These are phyloP conservation scores for slime mould (Dictyostelium discoideum) DNA, from an alignment of 78 protist species.

Conservation along the genomic window DNA sequence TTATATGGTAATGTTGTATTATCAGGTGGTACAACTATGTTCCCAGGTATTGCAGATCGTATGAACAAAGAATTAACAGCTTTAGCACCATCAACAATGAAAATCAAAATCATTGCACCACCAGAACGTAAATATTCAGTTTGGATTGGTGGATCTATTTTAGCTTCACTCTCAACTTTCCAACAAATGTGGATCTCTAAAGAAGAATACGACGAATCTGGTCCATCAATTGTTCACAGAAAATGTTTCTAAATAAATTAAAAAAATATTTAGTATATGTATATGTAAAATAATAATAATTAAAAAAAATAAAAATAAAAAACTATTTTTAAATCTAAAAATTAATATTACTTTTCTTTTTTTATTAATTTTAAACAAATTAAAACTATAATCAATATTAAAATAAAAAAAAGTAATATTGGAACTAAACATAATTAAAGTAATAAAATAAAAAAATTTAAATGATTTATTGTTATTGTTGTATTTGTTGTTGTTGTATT, in stretches of 20 bases:
- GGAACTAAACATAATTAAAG: too few species aligned
- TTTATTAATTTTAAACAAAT: too few species aligned
- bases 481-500: too few species aligned
- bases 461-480: too few species aligned
- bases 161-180: slow-evolving; percentile 84
- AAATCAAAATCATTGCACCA: slow-evolving; percentile 84
- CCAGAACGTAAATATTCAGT: slow-evolving; percentile 82
- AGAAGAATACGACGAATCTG: slow-evolving; percentile 96
- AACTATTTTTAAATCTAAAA: too few species aligned
- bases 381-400: too few species aligned
- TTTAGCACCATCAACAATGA: slow-evolving; percentile 67
- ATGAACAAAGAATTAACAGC: slow-evolving; percentile 63
- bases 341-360: too few species aligned
- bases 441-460: too few species aligned
- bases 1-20: slow-evolving; percentile 83
- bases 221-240: slow-evolving; percentile 95
- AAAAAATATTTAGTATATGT: too few species aligned
- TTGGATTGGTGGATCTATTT: slow-evolving; percentile 94
- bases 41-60: slow-evolving; percentile 65
- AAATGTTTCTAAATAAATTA: slow-evolving; percentile 91
- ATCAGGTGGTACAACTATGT: slow-evolving; percentile 79
- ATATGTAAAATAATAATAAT: too few species aligned
- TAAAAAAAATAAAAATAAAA: too few species aligned
- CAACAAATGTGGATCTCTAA: slow-evolving; percentile 87
- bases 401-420: too few species aligned